These are phyloP conservation scores for Monascus purpureus DNA, from an alignment of 495 filamentous ascomycete genomes.

Conservation along the genomic window DNA sequence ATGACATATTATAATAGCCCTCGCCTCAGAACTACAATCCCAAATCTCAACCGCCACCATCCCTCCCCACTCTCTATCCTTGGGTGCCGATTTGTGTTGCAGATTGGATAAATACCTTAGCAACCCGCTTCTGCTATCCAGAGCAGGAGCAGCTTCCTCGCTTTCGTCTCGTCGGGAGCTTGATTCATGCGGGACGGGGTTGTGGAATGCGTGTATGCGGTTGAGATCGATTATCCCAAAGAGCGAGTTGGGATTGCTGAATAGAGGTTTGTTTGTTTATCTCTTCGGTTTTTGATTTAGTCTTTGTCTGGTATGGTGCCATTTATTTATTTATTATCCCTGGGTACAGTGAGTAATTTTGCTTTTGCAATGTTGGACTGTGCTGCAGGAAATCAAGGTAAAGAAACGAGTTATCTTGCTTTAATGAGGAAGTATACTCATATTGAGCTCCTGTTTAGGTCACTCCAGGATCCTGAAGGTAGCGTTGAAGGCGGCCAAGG, in stretches of 20 bases:
- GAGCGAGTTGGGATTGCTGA: constrained; percentile 1
- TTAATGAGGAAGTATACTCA: constrained; percentile 1
- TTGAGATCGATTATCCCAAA: not conserved
- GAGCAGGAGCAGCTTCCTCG: constrained; percentile 1
- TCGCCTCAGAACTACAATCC: constrained; percentile 13
- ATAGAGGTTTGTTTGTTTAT: constrained; percentile 8
- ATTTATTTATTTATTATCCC: not conserved
- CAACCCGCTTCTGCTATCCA: constrained; percentile 3
- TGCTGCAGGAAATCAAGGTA: constrained; percentile 30
- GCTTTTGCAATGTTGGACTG: constrained; percentile 57
- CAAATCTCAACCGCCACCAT: constrained; percentile 1
- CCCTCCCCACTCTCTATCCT: not conserved
- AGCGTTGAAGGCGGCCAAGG: constrained; percentile 49
- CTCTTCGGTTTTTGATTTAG: too few species aligned
- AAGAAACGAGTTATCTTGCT: constrained; percentile 15
- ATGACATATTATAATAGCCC: too few species aligned
- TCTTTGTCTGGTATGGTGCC: too few species aligned
- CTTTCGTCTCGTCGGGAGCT: constrained; percentile 10
- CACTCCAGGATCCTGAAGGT: constrained; percentile 47
- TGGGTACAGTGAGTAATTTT: constrained; percentile 40
- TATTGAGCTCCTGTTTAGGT: constrained; percentile 11
- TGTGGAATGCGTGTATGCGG: constrained; percentile 20
- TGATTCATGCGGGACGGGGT: constrained; percentile 18
- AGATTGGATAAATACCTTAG: constrained; percentile 5
- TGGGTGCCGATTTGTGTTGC: constrained; percentile 1